Evolutionary conservation across 169 alveolate species (phyloP), one percentile per base, ranked within the genome.

Genomic region (Plasmodium inui): DNA sequence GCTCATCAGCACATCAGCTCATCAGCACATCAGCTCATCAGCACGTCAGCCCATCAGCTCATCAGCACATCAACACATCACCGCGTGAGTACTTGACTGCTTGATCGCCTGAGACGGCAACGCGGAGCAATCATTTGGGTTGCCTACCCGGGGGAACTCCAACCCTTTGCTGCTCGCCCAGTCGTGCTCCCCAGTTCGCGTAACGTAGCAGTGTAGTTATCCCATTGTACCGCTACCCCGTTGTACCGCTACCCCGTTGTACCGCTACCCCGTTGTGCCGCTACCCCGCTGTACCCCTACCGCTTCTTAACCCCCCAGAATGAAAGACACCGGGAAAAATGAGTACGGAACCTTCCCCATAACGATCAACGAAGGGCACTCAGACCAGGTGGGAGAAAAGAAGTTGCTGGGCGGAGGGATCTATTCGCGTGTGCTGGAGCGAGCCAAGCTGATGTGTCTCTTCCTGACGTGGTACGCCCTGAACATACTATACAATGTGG

Each of bases 391-490:
- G 44, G 39, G 55, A 1, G 93, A 70, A 12, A 84, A 84, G 7
- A 71, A 34, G 14, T 7, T 74, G 7, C 26, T 74, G 2, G n/a
- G 50, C 17, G 81, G 70, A 86, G 80, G 78, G 5, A 7, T 55
- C 37, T 86, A 74, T 28, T 10, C 32, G 4, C 0, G n/a, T 0
- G 9, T 86, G 5, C 80, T 50, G 41, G 93, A 86, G 78, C 50
- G 55, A 70, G 32, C 53, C 3, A 76, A 76, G 67, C 74, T 86
- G 46, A 4, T 39, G n/a, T 10, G 57, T 4, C 80, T 94, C 46
- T 93, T 96, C 78, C 12, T 89, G 22, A 84, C 95, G 14, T 97
- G 98, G 98, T 97, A 97, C 76, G 85, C 93, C 22, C 92, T 97
- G 57, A 97, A 96, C 73, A 97, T 94, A 22, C 12, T 85, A 32